A percentile compares a stretch with the other conserved stretches of the same genome.
Conservation (phyloP, 2,329 filamentous ascomycete genomes). For the Zopfia rhizophila region DNA sequence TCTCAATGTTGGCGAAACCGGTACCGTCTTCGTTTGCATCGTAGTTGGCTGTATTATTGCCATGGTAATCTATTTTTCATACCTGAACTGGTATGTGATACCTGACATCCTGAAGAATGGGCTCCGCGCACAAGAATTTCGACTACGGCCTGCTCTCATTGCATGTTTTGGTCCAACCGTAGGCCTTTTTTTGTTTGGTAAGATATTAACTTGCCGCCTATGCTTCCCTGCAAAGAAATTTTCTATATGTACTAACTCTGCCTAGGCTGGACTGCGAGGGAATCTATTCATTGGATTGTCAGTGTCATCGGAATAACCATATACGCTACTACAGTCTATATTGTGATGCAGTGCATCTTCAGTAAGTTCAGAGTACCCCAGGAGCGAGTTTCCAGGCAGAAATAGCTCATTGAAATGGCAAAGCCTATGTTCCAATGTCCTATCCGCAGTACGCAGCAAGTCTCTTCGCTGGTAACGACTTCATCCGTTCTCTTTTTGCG, state of each 20-base stretch:
- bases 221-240: too few relatives aligned
- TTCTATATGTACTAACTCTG: too few relatives aligned
- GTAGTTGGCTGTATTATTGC: constrained; percentile 32
- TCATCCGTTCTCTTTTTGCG: constrained; percentile 65
- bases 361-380: constrained; percentile 34
- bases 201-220: too few relatives aligned
- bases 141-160: constrained; percentile 24
- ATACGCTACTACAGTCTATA: constrained; percentile 51
- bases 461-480: constrained; percentile 70
- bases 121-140: constrained; percentile 21
- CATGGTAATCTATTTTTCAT: constrained; percentile 31
- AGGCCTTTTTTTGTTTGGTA: constrained; percentile 34
- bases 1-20: constrained; percentile 32
- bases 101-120: constrained; percentile 27
- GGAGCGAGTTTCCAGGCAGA: neutral
- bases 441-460: constrained; percentile 58
- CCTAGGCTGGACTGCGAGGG: constrained; percentile 73
- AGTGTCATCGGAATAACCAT: constrained; percentile 62
- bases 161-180: constrained; percentile 20
- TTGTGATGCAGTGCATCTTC: constrained; percentile 57
- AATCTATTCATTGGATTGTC: constrained; percentile 64
- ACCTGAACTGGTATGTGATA: constrained; percentile 23
- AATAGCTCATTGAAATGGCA: constrained; percentile 2
- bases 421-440: constrained; percentile 69
- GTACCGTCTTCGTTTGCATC: constrained; percentile 27